Conservation (phyloP, 2,329 filamentous ascomycete genomes). For the Lecanicillium sp. region DNA sequence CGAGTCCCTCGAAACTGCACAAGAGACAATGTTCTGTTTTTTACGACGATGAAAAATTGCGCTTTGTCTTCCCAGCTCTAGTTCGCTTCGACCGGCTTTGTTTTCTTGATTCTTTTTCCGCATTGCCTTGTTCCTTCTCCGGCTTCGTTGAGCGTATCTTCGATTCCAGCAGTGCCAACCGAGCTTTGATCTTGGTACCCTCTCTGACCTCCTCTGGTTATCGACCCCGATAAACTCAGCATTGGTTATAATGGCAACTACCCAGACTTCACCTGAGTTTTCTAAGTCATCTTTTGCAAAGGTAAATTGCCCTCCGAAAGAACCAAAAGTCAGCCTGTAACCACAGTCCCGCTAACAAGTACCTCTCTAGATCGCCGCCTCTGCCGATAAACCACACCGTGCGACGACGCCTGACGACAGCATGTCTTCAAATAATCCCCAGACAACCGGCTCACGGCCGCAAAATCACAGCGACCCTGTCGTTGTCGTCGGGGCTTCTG, state of each 20-base stretch:
- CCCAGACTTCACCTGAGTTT: conserved; percentile 37
- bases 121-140: conserved; percentile 9
- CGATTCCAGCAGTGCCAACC: no score
- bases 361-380: conserved; percentile 38
- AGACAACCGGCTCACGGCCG: no score
- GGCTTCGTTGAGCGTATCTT: conserved; percentile 7
- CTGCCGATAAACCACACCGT: conserved; percentile 12
- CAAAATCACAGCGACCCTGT: background rate
- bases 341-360: background rate
- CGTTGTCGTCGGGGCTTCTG: conserved; percentile 5
- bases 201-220: no score
- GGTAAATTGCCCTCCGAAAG: conserved; percentile 36
- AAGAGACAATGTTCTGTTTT: conserved; percentile 7
- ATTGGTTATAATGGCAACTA: conserved; percentile 45
- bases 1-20: background rate
- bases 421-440: no score
- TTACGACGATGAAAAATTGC: conserved; percentile 7
- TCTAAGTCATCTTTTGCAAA: conserved; percentile 69
- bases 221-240: no score
- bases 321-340: no score
- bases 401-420: no score
- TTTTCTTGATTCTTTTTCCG: conserved; percentile 7
- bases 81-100: conserved; percentile 8
- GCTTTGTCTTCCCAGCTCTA: conserved; percentile 7
- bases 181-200: no score